Evolutionary conservation across 257 asterid genomes (phyloP).

Genomic region (Rauvolfia tetraphylla): DNA sequence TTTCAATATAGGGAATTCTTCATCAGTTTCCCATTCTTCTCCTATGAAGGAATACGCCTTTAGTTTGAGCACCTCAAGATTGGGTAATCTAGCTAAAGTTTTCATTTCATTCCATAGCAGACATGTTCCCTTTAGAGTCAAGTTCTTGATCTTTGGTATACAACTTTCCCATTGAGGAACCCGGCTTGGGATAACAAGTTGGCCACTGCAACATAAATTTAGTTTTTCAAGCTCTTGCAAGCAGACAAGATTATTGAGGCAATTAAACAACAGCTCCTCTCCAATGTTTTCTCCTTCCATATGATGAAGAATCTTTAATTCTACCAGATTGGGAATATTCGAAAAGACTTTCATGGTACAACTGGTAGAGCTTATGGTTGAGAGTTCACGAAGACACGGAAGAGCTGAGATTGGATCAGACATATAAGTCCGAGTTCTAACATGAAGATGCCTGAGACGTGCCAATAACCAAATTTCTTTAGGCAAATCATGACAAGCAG

Average conservation of each 20-base stretch:
- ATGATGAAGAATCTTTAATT: background rate
- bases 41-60: background rate
- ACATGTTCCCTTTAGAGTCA: background rate
- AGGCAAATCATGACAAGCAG: background rate
- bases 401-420: background rate
- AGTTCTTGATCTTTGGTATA: background rate
- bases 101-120: background rate
- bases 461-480: background rate
- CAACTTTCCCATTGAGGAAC: background rate
- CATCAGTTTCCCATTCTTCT: background rate
- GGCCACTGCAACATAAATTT: background rate
- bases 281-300: no score
- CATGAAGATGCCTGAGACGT: background rate
- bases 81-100: background rate
- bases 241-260: background rate
- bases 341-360: background rate
- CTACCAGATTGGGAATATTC: background rate
- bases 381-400: background rate
- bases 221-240: background rate
- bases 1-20: background rate
- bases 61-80: background rate
- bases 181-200: background rate
- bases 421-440: background rate
- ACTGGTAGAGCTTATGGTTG: background rate
- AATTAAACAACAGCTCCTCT: background rate